Percentiles rank a stretch among this genome's conserved stretches.
Evolutionary conservation across 345 rosid species (phyloP).

Genomic region (Syzygium aqueum): DNA sequence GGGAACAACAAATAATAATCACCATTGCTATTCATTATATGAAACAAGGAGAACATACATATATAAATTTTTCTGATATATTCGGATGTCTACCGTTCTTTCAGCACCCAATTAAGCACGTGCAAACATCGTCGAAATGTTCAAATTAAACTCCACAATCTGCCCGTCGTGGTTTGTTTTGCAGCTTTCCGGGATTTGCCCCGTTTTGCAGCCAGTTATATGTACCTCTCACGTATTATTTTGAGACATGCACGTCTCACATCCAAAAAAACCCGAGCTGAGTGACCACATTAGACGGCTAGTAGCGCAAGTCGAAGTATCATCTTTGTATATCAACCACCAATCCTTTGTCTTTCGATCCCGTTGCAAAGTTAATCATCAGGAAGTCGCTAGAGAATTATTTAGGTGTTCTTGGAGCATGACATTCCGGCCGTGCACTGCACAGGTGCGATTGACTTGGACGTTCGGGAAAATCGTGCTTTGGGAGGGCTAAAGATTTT

Average conservation of each 20-base stretch:
- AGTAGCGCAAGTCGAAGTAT: not conserved
- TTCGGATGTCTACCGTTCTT: not conserved
- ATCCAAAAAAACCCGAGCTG: not conserved
- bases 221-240: too few relatives aligned
- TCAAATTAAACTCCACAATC: not conserved
- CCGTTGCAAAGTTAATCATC: not conserved
- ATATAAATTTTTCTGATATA: too few relatives aligned
- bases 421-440: not conserved
- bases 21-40: not conserved
- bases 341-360: not conserved
- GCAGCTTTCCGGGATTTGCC: too few relatives aligned
- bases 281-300: rapidly evolving
- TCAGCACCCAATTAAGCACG: not conserved
- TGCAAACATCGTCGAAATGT: not conserved
- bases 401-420: not conserved
- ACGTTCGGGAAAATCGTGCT: too few relatives aligned
- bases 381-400: not conserved
- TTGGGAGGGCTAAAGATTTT: too few relatives aligned
- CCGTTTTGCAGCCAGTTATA: too few relatives aligned
- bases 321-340: not conserved
- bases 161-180: not conserved
- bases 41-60: not conserved
- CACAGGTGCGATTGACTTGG: too few relatives aligned
- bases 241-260: too few relatives aligned
- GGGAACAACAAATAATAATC: not conserved